A percentile compares a stretch with the other conserved stretches of the same genome.
These are phyloP conservation scores for Eragrostis tef DNA, from an alignment of 202 grass and related monocot species.

Conservation along the genomic window DNA sequence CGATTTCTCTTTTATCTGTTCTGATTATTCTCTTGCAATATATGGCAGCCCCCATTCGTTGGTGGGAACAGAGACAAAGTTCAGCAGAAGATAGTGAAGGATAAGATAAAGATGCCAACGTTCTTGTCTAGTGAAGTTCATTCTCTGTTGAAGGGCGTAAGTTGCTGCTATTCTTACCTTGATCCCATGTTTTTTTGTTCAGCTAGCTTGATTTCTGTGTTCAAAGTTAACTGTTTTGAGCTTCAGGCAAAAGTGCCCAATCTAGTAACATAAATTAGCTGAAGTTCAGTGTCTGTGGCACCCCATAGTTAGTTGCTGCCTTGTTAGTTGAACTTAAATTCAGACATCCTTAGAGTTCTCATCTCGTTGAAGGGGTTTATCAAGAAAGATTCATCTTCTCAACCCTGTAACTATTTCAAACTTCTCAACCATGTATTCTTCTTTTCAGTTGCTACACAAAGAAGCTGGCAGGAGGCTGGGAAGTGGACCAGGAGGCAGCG, in stretches of 20 bases:
- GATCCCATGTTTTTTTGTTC: constrained; percentile 7
- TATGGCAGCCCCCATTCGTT: constrained; percentile 81
- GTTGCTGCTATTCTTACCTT: constrained; percentile 41
- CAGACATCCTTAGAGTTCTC: neutral
- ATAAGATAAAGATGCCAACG: constrained; percentile 80
- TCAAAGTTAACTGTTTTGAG: neutral
- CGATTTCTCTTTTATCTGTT: constrained; percentile 13
- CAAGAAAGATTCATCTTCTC: constrained; percentile 3
- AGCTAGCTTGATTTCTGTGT: constrained; percentile 4
- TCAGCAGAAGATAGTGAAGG: constrained; percentile 94
- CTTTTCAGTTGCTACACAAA: constrained; percentile 80
- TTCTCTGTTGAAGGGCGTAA: constrained; percentile 93
- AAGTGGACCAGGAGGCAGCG: constrained; percentile 60
- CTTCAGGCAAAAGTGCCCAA: neutral
- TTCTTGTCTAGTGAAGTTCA: constrained; percentile 90
- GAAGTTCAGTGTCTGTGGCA: neutral
- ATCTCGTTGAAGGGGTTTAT: neutral
- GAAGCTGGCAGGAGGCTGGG: constrained; percentile 79
- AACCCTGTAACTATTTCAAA: neutral
- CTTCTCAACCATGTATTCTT: neutral
- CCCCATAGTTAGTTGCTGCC: neutral
- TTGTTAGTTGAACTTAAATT: neutral
- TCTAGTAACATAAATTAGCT: neutral
- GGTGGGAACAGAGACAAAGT: constrained; percentile 82
- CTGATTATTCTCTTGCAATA: constrained; percentile 21